phyloP scores from a whole-genome alignment of 495 filamentous ascomycete species.

The Hypoxylon cercidicola region DNA sequence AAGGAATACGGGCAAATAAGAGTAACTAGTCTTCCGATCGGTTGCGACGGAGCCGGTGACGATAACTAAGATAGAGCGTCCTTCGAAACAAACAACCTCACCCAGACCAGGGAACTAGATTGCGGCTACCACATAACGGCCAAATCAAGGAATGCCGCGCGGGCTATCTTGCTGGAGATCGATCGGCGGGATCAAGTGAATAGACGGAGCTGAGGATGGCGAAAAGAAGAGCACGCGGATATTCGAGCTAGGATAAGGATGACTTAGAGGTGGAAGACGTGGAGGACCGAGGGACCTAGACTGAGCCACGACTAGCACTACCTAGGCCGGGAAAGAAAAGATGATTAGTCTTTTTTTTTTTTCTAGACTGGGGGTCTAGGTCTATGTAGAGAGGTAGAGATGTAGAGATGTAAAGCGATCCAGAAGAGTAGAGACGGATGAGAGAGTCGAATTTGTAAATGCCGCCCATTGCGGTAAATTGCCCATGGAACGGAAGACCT shows the following conservation, averaged over 20 bases:
- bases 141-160: conserved; percentile 34
- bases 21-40: conserved; percentile 19
- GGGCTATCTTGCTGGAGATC: conserved; percentile 24
- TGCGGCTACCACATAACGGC: conserved; percentile 34
- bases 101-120: conserved; percentile 23
- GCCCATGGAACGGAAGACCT: conserved; percentile 39
- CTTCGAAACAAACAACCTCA: conserved; percentile 37
- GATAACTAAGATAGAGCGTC: conserved; percentile 7
- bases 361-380: conserved; percentile 24
- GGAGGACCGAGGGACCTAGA: neutral
- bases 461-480: conserved; percentile 46
- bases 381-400: neutral
- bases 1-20: conserved; percentile 14
- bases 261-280: neutral
- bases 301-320: neutral
- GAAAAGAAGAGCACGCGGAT: conserved; percentile 17
- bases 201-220: conserved; percentile 16
- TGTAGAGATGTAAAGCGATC: too few species aligned
- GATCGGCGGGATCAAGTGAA: conserved; percentile 26
- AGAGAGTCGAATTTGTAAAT: conserved; percentile 41
- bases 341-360: conserved; percentile 23
- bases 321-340: conserved; percentile 19
- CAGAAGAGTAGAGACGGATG: conserved; percentile 23
- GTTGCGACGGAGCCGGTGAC: conserved; percentile 17
- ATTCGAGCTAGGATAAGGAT: conserved; percentile 26